These are phyloP conservation scores for Crucibulum laeve DNA, from an alignment of 768 basidiomycete species.

Conservation along the genomic window DNA sequence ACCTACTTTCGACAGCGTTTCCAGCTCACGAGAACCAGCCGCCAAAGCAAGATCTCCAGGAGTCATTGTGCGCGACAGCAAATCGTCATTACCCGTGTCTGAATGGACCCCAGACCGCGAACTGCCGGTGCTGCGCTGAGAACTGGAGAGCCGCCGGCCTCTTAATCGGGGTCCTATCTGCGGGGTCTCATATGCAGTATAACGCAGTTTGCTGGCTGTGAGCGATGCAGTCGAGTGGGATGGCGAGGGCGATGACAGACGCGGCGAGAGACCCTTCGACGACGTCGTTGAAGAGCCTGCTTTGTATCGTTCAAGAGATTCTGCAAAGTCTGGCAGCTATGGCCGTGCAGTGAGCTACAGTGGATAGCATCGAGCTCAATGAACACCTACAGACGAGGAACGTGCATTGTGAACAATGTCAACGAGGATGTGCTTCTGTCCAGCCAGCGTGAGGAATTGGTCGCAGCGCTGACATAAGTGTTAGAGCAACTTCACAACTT, in stretches of 20 bases:
- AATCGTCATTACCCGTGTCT: conserved; percentile 23
- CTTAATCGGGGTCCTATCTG: conserved; percentile 42
- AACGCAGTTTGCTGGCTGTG: conserved; percentile 48
- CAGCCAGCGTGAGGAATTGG: conserved; percentile 53
- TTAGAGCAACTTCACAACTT: conserved; percentile 4
- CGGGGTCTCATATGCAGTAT: conserved; percentile 67
- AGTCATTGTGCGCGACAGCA: conserved; percentile 24
- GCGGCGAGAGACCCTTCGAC: conserved; percentile 3
- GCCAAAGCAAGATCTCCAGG: conserved; percentile 43
- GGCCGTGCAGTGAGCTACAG: conserved; percentile 1
- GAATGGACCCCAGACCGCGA: conserved; percentile 27
- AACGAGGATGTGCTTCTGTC: conserved; percentile 38
- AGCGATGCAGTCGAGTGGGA: conserved; percentile 11
- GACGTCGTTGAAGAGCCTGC: conserved; percentile 10
- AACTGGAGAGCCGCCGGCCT: conserved; percentile 21
- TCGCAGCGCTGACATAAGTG: conserved; percentile 53
- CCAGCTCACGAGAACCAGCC: conserved; percentile 16
- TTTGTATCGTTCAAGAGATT: conserved; percentile 37
- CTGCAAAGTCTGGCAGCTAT: conserved; percentile 71
- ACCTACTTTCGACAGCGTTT: conserved; percentile 18
- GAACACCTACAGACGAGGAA: conserved; percentile 47
- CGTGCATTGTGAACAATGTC: conserved; percentile 42
- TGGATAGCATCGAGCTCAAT: neutral
- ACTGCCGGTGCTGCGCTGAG: conserved; percentile 21
- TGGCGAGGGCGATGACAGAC: no score